These are phyloP conservation scores for Plasmodium sp. DNA, from an alignment of 169 alveolate species.

Conservation along the genomic window DNA sequence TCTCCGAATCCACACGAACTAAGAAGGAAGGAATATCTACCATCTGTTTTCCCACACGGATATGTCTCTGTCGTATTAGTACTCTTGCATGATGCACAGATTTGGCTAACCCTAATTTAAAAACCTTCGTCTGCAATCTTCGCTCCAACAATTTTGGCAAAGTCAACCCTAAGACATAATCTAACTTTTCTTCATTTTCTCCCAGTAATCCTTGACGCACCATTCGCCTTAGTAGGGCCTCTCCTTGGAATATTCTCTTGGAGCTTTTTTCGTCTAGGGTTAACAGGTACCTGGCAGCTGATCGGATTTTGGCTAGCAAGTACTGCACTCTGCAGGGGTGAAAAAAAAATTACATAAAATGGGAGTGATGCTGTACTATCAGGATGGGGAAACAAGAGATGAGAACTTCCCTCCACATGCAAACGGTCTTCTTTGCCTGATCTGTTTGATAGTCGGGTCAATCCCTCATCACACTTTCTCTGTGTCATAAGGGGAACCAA, in stretches of 20 bases:
- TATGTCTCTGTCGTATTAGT: conserved; percentile 98
- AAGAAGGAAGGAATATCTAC: conserved; percentile 98
- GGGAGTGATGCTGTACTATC: neutral
- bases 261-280: conserved; percentile 98
- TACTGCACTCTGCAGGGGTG: conserved; percentile 93
- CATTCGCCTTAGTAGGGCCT: conserved; percentile 99
- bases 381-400: neutral
- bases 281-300: conserved; percentile 99
- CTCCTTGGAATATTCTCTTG: conserved; percentile 97
- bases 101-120: conserved; percentile 96
- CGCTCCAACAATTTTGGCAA: conserved; percentile 98
- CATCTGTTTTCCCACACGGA: conserved; percentile 98
- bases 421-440: neutral
- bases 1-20: conserved; percentile 99
- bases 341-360: neutral
- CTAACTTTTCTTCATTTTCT: conserved; percentile 98
- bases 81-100: conserved; percentile 99
- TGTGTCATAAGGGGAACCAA: neutral
- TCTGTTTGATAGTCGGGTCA: neutral
- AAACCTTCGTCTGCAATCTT: conserved; percentile 98
- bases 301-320: conserved; percentile 98
- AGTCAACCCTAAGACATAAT: conserved; percentile 98
- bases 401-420: neutral
- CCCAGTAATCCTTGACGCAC: conserved; percentile 97
- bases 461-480: neutral